Evolutionary conservation across 2,329 filamentous ascomycete genomes (phyloP), one percentile per base, ranked within the genome.

Genomic region (Bipolaris victoriae): DNA sequence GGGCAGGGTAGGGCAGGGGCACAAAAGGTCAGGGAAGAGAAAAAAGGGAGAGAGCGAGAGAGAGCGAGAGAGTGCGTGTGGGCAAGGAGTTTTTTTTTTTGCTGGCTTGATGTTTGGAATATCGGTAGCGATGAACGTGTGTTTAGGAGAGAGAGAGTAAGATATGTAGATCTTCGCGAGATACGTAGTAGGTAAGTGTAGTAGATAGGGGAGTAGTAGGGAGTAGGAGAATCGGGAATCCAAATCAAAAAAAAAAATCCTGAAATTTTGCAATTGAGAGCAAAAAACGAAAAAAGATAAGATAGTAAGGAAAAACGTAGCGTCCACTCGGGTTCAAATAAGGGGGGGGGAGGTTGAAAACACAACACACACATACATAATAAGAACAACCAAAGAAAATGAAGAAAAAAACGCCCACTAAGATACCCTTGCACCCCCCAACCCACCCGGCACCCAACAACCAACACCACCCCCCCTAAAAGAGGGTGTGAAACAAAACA

Each of bases 281-380:
- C 33, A 48, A 26, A 24, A 26, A 26, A 29, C 26, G 26, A 29
- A 16, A 26, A 26, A 37, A 33, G 33, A 31, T 11, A 16, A 35
- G n/a, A 49, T 39, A 37, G 18, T 4, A 20, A 37, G 18, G 11
- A 20, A 37, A 26, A 18, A 47, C 16, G 35, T 18, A 22, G 35
- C 35, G 35, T 39, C 46, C 29, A 16, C 44, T 35, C 29, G 35
- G 29, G 41, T 44, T 44, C 20, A 46, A 45, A 47, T 47, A 20
- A 33, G n/a, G n/a, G 35, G 24, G 26, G 24, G n/a, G 20, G 33
- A 24, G 24, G 41, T 44, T 15, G 24, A 16, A 15, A 24, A 44
- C 26, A 10, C 22, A 24, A 24, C 22, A 24, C 22, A 24, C 26
- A 29, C 26, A 29, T 10, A 29, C 26, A 29, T 29, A 10, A 26